Base-by-base conservation (phyloP, 139 green algal species). In the Tetradesmus lagerheimii region DNA sequence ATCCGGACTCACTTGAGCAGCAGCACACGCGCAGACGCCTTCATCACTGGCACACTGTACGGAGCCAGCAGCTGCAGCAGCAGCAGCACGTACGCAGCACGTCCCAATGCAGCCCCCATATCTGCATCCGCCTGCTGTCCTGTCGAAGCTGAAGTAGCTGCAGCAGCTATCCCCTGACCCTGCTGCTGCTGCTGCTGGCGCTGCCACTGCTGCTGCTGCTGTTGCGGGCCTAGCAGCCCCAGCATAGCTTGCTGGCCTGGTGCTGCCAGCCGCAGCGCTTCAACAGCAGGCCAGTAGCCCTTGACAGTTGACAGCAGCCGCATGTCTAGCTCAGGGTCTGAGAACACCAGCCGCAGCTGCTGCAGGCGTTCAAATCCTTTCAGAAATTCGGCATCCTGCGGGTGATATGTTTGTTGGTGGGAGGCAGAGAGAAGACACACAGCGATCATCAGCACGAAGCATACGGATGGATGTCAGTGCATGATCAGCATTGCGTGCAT, bases 1-100 rank as follows among this genome's bases (percentile, higher is more conserved):
- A n/a, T n/a, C n/a, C 37, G 27, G 8, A 35, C 83, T 88, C 83
- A 88, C 83, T 41, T 88, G 37, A 88, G 31, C 64, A 88, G 27
- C 38, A 64, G 14, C 38, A 88, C 83, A 8, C 38, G 62, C 0
- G 83, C 83, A 29, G 41, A 37, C 1, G 75, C n/a, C 64, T 66
- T 64, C 38, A 88, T 80, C 23, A 45, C 43, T 15, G 83, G 83
- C 18, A 64, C 12, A 27, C 25, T 31, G 0, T n/a, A n/a, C 3
- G 83, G 83, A 15, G 11, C 64, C 83, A 88, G 41, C 64, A 88
- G 41, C 37, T 53, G 71, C 64, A 88, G 64, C 83, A 88, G 62
- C 38, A 88, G 64, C 83, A 88, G 83, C 62, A 80, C 3, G 27
- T 67, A 80, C 83, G 75, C 83, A 62, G 62, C 83, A 18, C 83